These are phyloP conservation scores for Metarhizium guizhouense DNA, from an alignment of 2,329 filamentous ascomycete species.

Conservation along the genomic window DNA sequence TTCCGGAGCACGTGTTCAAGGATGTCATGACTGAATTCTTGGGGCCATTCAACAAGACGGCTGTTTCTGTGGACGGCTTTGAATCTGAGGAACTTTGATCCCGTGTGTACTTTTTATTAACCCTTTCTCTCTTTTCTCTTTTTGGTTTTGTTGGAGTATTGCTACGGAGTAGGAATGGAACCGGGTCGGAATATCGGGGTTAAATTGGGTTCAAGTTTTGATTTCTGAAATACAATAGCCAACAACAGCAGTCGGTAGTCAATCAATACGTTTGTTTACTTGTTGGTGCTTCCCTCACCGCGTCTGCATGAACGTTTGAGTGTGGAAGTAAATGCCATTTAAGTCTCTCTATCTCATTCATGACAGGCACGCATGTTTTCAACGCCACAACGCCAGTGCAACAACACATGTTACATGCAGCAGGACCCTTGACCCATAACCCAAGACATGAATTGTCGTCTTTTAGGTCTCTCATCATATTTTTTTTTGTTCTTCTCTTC, in stretches of 20 bases:
- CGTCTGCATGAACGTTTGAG: background rate
- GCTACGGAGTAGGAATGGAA: background rate
- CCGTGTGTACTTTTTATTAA: background rate
- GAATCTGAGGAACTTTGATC: slow-evolving; percentile 28
- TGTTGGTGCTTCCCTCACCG: background rate
- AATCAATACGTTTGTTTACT: background rate
- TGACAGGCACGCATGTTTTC: slow-evolving; percentile 8
- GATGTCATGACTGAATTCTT: slow-evolving; percentile 60
- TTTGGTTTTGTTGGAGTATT: background rate
- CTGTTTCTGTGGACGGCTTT: slow-evolving; percentile 10
- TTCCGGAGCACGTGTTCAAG: slow-evolving; percentile 57
- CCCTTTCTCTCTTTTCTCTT: too few species aligned
- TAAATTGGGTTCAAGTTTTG: background rate
- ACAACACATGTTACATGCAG: slow-evolving; percentile 7
- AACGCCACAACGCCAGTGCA: slow-evolving; percentile 26
- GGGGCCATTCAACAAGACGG: slow-evolving; percentile 38
- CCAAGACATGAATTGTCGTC: background rate
- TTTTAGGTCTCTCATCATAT: slow-evolving; percentile 1
- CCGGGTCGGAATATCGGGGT: too few species aligned
- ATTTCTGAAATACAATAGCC: background rate
- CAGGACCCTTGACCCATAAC: slow-evolving; percentile 2
- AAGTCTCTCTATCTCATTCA: background rate
- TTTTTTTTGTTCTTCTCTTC: slow-evolving; percentile 6
- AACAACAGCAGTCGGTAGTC: background rate
- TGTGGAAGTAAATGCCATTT: background rate